These are phyloP conservation scores for Kodamaea alishanica DNA, from an alignment of 1,139 yeast genomes.

Conservation along the genomic window DNA sequence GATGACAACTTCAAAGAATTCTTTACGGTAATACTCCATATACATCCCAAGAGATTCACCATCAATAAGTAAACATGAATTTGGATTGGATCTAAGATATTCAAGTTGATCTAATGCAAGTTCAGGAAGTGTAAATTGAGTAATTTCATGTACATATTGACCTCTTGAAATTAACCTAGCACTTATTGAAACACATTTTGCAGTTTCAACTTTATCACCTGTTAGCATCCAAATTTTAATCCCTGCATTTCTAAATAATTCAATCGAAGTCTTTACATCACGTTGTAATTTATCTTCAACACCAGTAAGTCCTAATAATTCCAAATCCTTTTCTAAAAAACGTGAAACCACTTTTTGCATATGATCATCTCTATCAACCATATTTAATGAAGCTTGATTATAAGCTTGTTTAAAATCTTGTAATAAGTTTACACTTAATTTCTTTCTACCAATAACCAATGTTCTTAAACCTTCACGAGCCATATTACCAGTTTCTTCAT, in stretches of 20 bases:
- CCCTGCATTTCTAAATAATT: slow-evolving; percentile 91
- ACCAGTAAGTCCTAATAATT: slow-evolving; percentile 88
- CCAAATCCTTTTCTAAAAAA: slow-evolving; percentile 78
- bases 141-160: slow-evolving; percentile 84
- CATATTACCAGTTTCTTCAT: slow-evolving; percentile 96
- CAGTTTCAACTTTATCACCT: slow-evolving; percentile 98
- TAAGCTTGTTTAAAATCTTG: slow-evolving; percentile 64
- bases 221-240: slow-evolving; percentile 98
- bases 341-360: slow-evolving; percentile 68
- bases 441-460: slow-evolving; percentile 83
- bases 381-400: slow-evolving; percentile 68
- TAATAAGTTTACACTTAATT: slow-evolving; percentile 50
- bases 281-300: slow-evolving; percentile 93
- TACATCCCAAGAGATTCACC: slow-evolving; percentile 84
- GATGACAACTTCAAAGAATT: slow-evolving; percentile 75
- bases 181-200: slow-evolving; percentile 92
- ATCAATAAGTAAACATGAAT: slow-evolving; percentile 83
- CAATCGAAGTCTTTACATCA: slow-evolving; percentile 89
- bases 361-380: slow-evolving; percentile 71
- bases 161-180: slow-evolving; percentile 91
- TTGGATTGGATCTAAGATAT: slow-evolving; percentile 57
- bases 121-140: slow-evolving; percentile 58
- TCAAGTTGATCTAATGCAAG: slow-evolving; percentile 73
- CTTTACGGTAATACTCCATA: slow-evolving; percentile 57
- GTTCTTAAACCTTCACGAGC: slow-evolving; percentile 98